phyloP scores from a whole-genome alignment of 2,329 filamentous ascomycete species.

The Colletotrichum lentis region DNA sequence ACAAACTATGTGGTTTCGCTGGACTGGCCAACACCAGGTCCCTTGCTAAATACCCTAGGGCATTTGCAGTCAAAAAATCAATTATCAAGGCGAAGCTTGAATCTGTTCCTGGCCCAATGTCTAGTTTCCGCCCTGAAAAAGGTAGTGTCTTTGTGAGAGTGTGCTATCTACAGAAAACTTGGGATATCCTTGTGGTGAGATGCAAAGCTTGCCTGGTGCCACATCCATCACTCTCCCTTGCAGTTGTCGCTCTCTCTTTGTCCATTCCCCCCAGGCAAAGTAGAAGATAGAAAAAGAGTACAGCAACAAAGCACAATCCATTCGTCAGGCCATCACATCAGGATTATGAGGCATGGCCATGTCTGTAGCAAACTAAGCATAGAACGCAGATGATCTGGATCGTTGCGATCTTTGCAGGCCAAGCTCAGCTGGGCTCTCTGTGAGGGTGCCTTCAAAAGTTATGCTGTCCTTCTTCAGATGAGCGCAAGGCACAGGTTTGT shows the following conservation, averaged over 20 bases:
- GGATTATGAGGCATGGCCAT: not conserved
- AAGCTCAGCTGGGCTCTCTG: conserved; percentile 17
- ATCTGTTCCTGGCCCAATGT: conserved; percentile 24
- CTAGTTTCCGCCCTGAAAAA: conserved; percentile 31
- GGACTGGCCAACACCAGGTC: not conserved
- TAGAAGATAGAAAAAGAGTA: not conserved
- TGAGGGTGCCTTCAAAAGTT: conserved; percentile 20
- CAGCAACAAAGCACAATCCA: conserved; percentile 12
- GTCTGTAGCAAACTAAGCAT: not conserved
- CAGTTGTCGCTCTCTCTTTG: conserved; percentile 4
- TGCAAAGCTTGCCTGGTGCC: conserved; percentile 38
- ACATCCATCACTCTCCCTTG: conserved; percentile 13
- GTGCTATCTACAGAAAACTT: conserved; percentile 44
- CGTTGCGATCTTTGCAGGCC: conserved; percentile 23
- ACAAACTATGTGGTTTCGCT: not conserved
- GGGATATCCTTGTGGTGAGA: conserved; percentile 43
- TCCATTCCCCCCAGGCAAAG: not conserved
- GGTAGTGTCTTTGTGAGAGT: conserved; percentile 31
- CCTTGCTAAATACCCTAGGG: conserved; percentile 21
- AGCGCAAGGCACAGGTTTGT: conserved; percentile 18
- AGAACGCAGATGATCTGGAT: conserved; percentile 5
- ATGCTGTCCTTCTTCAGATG: conserved; percentile 16
- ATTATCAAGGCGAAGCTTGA: conserved; percentile 35
- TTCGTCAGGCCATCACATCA: conserved; percentile 1
- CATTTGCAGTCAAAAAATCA: conserved; percentile 32